These are phyloP conservation scores for Alternaria novae-zelandiae DNA, from an alignment of 2,329 filamentous ascomycete genomes.

Conservation along the genomic window DNA sequence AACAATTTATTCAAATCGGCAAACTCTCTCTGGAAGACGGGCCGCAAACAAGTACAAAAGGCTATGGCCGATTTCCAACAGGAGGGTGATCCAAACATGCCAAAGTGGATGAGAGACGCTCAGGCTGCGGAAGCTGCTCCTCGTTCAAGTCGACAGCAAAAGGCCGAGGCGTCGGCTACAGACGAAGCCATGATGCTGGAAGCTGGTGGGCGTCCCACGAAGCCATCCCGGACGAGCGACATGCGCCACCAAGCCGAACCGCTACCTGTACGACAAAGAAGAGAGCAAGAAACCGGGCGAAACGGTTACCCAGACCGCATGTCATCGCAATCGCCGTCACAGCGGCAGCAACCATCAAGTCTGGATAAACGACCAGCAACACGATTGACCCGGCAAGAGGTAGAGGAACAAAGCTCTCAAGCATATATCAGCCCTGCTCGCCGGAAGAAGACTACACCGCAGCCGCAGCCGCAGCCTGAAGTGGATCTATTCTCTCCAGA, in stretches of 20 bases:
- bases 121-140: slow-evolving; percentile 47
- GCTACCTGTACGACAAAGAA: slow-evolving; percentile 30
- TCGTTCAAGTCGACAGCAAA: slow-evolving; percentile 27
- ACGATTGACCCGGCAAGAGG: slow-evolving; percentile 72
- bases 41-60: slow-evolving; percentile 90
- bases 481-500: slow-evolving; percentile 66
- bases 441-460: slow-evolving; percentile 70
- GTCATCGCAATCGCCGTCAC: slow-evolving; percentile 49
- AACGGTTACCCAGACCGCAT: slow-evolving; percentile 46
- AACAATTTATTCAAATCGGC: slow-evolving; percentile 89
- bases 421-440: slow-evolving; percentile 88
- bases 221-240: slow-evolving; percentile 40
- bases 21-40: slow-evolving; percentile 92
- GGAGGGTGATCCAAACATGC: slow-evolving; percentile 78
- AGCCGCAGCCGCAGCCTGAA: slow-evolving; percentile 50
- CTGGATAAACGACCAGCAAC: slow-evolving; percentile 55
- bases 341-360: slow-evolving; percentile 42
- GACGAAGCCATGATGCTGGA: slow-evolving; percentile 79
- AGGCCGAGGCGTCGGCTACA: slow-evolving; percentile 44
- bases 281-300: slow-evolving; percentile 27
- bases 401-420: slow-evolving; percentile 81
- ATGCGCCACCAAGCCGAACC: slow-evolving; percentile 30
- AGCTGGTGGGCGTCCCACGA: slow-evolving; percentile 63
- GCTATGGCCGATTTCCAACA: slow-evolving; percentile 84
- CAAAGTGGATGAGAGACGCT: slow-evolving; percentile 92